Conservation (phyloP, 805 yeast species). For the Brettanomyces sp. region DNA sequence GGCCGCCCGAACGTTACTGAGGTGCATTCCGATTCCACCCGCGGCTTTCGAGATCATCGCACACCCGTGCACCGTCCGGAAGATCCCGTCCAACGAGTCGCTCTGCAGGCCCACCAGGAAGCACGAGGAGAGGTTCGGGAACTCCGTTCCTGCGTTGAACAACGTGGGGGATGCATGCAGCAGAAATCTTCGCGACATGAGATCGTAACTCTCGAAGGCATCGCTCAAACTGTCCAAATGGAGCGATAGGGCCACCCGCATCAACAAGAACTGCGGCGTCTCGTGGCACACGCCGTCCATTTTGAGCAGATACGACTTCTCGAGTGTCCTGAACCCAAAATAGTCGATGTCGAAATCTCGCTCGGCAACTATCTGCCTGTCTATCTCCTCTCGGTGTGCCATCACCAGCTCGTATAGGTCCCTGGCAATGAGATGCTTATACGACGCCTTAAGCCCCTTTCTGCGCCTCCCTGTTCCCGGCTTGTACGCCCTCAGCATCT, state of each 20-base stretch:
- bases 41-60: constrained; percentile 91
- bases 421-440: constrained; percentile 54
- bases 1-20: constrained; percentile 75
- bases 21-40: constrained; percentile 91
- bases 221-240: constrained; percentile 60
- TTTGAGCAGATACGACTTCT: constrained; percentile 72
- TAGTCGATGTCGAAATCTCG: constrained; percentile 74
- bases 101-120: constrained; percentile 86
- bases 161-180: constrained; percentile 95
- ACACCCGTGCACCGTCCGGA: constrained; percentile 76
- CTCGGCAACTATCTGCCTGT: constrained; percentile 57
- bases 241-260: constrained; percentile 89
- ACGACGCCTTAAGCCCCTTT: constrained; percentile 30
- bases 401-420: constrained; percentile 48
- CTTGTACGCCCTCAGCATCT: constrained; percentile 49
- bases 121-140: constrained; percentile 83
- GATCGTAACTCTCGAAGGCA: constrained; percentile 73
- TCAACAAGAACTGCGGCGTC: constrained; percentile 82
- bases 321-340: constrained; percentile 89
- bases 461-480: constrained; percentile 46
- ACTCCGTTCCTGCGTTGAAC: constrained; percentile 86
- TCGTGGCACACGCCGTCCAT: constrained; percentile 64
- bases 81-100: constrained; percentile 93
- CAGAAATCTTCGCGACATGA: constrained; percentile 81
- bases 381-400: constrained; percentile 49